Evolutionary conservation across 768 basidiomycete species (phyloP).

Genomic region (Suillus subaureus): DNA sequence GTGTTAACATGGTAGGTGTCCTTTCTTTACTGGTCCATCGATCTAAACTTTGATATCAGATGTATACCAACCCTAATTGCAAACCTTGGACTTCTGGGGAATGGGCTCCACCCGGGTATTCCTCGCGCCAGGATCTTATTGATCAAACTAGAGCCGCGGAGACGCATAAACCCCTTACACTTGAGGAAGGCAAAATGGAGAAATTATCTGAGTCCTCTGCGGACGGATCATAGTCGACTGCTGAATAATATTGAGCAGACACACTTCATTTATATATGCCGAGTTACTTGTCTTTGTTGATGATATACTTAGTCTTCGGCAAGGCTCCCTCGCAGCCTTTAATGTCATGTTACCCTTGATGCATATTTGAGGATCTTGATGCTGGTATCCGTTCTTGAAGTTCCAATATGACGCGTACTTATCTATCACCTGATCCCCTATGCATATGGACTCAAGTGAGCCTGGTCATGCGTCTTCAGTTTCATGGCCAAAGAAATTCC

Average conservation of each 20-base stretch:
- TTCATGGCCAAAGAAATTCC: not conserved
- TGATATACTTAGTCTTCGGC: not conserved
- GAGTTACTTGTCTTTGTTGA: not conserved
- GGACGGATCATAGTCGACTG: not conserved
- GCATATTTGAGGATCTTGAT: conserved; percentile 1
- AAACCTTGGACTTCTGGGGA: conserved; percentile 65
- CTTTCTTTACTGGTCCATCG: conserved; percentile 8
- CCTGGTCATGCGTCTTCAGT: not conserved
- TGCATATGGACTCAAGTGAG: not conserved
- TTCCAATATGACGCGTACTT: not conserved
- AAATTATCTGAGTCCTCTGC: conserved; percentile 11
- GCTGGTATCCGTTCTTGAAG: not conserved
- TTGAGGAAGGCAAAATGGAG: conserved; percentile 30
- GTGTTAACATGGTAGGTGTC: conserved; percentile 52
- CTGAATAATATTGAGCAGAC: not conserved
- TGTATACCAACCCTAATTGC: conserved; percentile 65
- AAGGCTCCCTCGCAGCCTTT: not conserved
- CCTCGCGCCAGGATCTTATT: conserved; percentile 46
- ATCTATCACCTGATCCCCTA: not conserved
- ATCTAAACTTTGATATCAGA: conserved; percentile 31
- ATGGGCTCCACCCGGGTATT: conserved; percentile 64
- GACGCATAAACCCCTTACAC: conserved; percentile 34
- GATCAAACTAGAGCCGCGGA: conserved; percentile 46
- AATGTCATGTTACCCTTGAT: not conserved
- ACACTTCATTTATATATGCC: not conserved